Percentiles rank a stretch among this genome's conserved stretches.
phyloP scores from a whole-genome alignment of 495 filamentous ascomycete species.

The Aspergillus indologenus region DNA sequence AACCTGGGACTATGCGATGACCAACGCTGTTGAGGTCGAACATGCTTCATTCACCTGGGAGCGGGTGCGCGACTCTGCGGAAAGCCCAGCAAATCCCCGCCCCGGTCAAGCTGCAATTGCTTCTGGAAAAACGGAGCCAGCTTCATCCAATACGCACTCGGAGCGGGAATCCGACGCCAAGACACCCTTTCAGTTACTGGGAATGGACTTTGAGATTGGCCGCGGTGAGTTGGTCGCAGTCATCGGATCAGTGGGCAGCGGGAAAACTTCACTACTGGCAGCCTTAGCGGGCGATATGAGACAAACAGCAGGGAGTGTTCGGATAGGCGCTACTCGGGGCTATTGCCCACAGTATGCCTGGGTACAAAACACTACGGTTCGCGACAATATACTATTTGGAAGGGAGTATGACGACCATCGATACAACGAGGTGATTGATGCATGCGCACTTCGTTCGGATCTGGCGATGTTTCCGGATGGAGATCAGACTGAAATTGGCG shows the following conservation, averaged over 20 bases:
- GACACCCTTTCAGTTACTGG: constrained; percentile 70
- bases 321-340: constrained; percentile 71
- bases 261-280: constrained; percentile 87
- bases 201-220: constrained; percentile 71
- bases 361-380: constrained; percentile 90
- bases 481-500: constrained; percentile 59
- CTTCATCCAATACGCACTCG: constrained; percentile 20
- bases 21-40: constrained; percentile 68
- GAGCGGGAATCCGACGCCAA: constrained; percentile 27
- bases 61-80: constrained; percentile 25
- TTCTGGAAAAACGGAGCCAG: constrained; percentile 31
- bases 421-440: constrained; percentile 57
- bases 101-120: constrained; percentile 14
- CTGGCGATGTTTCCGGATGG: constrained; percentile 53
- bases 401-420: constrained; percentile 53
- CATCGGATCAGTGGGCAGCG: constrained; percentile 86
- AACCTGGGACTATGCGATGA: constrained; percentile 55
- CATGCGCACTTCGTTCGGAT: constrained; percentile 57
- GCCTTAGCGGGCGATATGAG: constrained; percentile 95
- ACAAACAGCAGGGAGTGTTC: constrained; percentile 67
- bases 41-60: constrained; percentile 93
- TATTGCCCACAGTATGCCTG: constrained; percentile 97
- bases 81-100: not conserved
- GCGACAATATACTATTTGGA: constrained; percentile 88
- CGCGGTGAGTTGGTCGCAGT: constrained; percentile 85